A percentile compares a stretch with the other conserved stretches of the same genome.
phyloP scores from a whole-genome alignment of 306 rosid genomes.

The Purshia tridentata region DNA sequence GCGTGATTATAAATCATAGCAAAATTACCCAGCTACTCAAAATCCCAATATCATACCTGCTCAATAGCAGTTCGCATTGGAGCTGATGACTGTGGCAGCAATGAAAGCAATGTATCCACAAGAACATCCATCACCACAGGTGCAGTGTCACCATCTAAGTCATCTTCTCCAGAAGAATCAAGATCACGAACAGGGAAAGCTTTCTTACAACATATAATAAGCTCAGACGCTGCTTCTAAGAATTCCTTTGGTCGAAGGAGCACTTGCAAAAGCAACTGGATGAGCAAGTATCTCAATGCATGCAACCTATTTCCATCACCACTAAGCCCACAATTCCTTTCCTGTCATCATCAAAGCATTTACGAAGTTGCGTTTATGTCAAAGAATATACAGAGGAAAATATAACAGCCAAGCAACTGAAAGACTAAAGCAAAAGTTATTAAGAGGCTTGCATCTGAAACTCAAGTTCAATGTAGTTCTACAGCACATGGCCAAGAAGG shows the following conservation, averaged over 20 bases:
- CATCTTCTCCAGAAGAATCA: slow-evolving; percentile 63
- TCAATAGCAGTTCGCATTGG: slow-evolving; percentile 87
- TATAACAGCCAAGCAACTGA: slow-evolving; percentile 12
- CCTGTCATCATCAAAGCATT: slow-evolving; percentile 47
- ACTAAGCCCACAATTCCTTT: slow-evolving; percentile 53
- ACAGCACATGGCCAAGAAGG: not conserved
- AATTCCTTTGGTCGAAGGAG: slow-evolving; percentile 80
- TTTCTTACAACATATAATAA: slow-evolving; percentile 77
- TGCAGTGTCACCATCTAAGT: slow-evolving; percentile 49
- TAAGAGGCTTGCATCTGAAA: not conserved
- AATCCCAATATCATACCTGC: slow-evolving; percentile 54
- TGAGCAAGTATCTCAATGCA: slow-evolving; percentile 81
- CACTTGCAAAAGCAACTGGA: slow-evolving; percentile 85
- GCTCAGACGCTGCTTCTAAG: slow-evolving; percentile 81
- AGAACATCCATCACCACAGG: slow-evolving; percentile 89
- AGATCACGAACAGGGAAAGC: slow-evolving; percentile 60
- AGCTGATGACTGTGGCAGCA: slow-evolving; percentile 86
- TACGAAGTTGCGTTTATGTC: slow-evolving; percentile 3
- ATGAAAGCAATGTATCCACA: slow-evolving; percentile 87
- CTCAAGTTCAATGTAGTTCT: slow-evolving; percentile 3
- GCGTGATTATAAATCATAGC: not conserved
- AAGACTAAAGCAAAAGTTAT: slow-evolving; percentile 11
- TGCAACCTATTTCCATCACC: slow-evolving; percentile 59
- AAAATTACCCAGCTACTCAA: not conserved
- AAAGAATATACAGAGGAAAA: not conserved